phyloP scores from a whole-genome alignment of 805 yeast species.

The Wickerhamiella shivajii region DNA sequence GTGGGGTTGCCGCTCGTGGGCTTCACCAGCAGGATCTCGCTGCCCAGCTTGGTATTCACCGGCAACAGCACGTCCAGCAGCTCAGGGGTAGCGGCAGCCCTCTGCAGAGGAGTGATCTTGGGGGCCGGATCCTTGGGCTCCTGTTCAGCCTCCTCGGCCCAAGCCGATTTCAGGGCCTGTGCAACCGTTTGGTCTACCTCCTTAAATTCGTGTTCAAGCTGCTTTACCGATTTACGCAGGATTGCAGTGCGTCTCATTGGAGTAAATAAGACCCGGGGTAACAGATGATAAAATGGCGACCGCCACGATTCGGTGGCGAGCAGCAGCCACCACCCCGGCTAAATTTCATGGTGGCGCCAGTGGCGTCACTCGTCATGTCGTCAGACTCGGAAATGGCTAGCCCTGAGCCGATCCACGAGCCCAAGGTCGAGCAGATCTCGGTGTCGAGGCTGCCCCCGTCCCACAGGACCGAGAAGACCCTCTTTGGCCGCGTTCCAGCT shows the following conservation, averaged over 20 bases:
- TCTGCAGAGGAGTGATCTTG: slow-evolving; percentile 15
- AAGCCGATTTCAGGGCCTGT: slow-evolving; percentile 13
- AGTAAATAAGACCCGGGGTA: not conserved
- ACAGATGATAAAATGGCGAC: not conserved
- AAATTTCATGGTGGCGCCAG: not conserved
- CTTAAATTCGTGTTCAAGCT: slow-evolving; percentile 10
- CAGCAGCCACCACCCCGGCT: too few relatives aligned
- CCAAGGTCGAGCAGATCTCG: slow-evolving; percentile 7
- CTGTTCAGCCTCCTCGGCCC: slow-evolving; percentile 13
- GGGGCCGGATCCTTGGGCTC: slow-evolving; percentile 11
- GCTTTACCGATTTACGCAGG: slow-evolving; percentile 12
- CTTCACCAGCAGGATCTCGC: slow-evolving; percentile 32
- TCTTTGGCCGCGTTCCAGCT: slow-evolving; percentile 49
- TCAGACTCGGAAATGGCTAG: slow-evolving; percentile 11
- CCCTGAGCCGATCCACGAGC: slow-evolving; percentile 6
- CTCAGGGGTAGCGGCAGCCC: slow-evolving; percentile 18
- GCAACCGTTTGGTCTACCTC: slow-evolving; percentile 16
- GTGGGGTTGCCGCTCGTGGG: slow-evolving; percentile 58
- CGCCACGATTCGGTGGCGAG: too few relatives aligned
- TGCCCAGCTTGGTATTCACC: slow-evolving; percentile 16
- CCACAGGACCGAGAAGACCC: slow-evolving; percentile 12
- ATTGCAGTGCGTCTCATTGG: slow-evolving; percentile 17
- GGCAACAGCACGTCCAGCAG: slow-evolving; percentile 17
- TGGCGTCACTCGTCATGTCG: slow-evolving; percentile 8
- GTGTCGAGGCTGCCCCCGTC: slow-evolving; percentile 17